Base-by-base conservation (phyloP, 495 filamentous ascomycete genomes). In the Hypoxylon lienhwacheense region DNA sequence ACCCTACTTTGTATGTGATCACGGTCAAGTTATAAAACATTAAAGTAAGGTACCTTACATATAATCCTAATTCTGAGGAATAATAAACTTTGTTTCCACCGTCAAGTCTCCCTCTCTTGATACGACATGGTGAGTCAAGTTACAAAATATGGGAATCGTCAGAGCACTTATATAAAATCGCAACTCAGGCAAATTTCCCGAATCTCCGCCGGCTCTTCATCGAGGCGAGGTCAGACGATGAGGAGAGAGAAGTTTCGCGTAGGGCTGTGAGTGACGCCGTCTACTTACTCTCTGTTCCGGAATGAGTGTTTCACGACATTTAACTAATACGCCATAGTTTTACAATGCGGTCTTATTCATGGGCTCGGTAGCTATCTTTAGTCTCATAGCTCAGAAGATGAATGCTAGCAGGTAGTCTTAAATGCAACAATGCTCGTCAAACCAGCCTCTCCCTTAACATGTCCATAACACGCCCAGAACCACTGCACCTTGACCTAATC, bases 311-410 rank as follows among this genome's bases (percentile, higher is more conserved):
- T 15, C 4, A 31, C 7, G 2, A 15, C 2, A 5, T 21, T 20
- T 25, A 17, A 22, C 16, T 33, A 59, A 24, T 14, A 3, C 19
- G 3, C 21, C 7, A 28, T 66, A 97, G 93, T 98, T 98, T 71
- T 98, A 97, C 75, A 97, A 97, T 65, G 81, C 96, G 2, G 89
- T 96, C 1, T 78, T 97, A 1, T 98, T 97, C 73, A 88, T 97
- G 70, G 91, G 91, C 3, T 96, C 91, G 0, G 88, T 97, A 24
- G 90, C 90, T 2, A 83, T 93, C 48, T 95, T 97, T 76, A 95
- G 91, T 66, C 76, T 97, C 52, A 82, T 90, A 52, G 92, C 90
- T 14, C 95, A 98, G 64, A 73, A 67, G 65, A 76, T 79, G 68
- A 77, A 79, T 53, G 73, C 71, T 22, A 46, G 59, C n/a, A 72